These are phyloP conservation scores for Boletellus ananiceps DNA, from an alignment of 768 basidiomycete species.

Conservation along the genomic window DNA sequence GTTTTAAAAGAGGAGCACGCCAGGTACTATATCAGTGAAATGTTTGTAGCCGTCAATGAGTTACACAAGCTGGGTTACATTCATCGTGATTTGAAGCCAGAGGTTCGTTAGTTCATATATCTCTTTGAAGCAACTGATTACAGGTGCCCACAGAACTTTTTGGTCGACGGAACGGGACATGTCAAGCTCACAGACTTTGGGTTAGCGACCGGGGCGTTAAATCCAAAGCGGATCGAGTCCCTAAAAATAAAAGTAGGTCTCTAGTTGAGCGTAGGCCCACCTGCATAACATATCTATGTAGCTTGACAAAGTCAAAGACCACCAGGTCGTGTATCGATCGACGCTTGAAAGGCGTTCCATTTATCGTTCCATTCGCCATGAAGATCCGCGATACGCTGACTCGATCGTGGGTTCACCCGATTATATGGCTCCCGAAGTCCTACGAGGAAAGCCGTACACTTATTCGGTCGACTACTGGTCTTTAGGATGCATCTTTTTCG, in stretches of 20 bases:
- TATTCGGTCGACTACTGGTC: slow-evolving; percentile 99
- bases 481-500: slow-evolving; percentile 95
- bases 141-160: slow-evolving; percentile 68
- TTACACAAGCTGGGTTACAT: slow-evolving; percentile 97
- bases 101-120: slow-evolving; percentile 48
- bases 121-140: not conserved
- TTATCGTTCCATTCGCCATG: slow-evolving; percentile 86
- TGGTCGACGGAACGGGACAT: slow-evolving; percentile 92
- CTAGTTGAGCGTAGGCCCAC: not conserved
- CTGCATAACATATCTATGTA: slow-evolving; percentile 29
- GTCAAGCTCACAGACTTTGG: slow-evolving; percentile 99
- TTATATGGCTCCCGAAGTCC: slow-evolving; percentile 95
- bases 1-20: slow-evolving; percentile 97
- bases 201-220: slow-evolving; percentile 92
- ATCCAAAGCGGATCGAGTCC: slow-evolving; percentile 91
- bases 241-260: slow-evolving; percentile 78
- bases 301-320: slow-evolving; percentile 97
- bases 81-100: slow-evolving; percentile 96
- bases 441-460: slow-evolving; percentile 91
- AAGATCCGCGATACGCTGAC: slow-evolving; percentile 92
- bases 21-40: slow-evolving; percentile 94
- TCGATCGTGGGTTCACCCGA: slow-evolving; percentile 98
- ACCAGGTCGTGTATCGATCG: slow-evolving; percentile 81
- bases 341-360: slow-evolving; percentile 93
- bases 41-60: slow-evolving; percentile 93